Evolutionary conservation across 139 green algal species (phyloP).

Genomic region (Auxenochlorella pyrenoidosa): DNA sequence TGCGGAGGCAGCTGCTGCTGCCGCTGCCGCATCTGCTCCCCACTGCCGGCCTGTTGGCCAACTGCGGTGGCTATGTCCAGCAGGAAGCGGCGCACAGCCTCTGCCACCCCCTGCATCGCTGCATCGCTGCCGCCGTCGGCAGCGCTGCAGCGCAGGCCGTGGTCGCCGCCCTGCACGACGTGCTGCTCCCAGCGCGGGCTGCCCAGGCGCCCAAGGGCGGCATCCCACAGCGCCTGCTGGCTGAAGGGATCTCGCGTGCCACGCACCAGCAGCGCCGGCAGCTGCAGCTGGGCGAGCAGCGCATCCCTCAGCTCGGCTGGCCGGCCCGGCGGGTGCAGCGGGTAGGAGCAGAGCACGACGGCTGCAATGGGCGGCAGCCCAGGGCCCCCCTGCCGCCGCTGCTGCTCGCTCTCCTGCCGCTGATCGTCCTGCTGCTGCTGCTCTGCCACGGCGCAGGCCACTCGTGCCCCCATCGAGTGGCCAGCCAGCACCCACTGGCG

Average conservation of each 20-base stretch:
- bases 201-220: constrained; percentile 23
- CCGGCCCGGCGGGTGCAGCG: constrained; percentile 62
- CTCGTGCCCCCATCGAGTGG: constrained; percentile 31
- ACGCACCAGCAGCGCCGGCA: constrained; percentile 60
- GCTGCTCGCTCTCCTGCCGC: not conserved
- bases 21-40: not conserved
- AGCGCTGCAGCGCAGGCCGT: constrained; percentile 24
- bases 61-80: not conserved
- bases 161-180: constrained; percentile 51
- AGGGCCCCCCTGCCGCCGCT: not conserved
- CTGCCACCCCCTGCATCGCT: not conserved
- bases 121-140: not conserved
- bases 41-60: not conserved
- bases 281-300: constrained; percentile 44
- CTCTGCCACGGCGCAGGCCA: constrained; percentile 16
- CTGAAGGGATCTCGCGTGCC: constrained; percentile 60
- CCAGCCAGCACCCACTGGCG: constrained; percentile 9
- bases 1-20: not conserved
- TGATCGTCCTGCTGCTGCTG: constrained; percentile 7
- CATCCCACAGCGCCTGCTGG: constrained; percentile 32
- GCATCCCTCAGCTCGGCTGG: constrained; percentile 47
- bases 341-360: constrained; percentile 58
- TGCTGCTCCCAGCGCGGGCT: constrained; percentile 32
- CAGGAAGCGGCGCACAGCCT: not conserved
- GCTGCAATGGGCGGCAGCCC: not conserved